Percentiles rank a stretch among this genome's conserved stretches.
phyloP scores from a whole-genome alignment of 1,284 basidiomycete genomes.

The Trichosporon sp. region DNA sequence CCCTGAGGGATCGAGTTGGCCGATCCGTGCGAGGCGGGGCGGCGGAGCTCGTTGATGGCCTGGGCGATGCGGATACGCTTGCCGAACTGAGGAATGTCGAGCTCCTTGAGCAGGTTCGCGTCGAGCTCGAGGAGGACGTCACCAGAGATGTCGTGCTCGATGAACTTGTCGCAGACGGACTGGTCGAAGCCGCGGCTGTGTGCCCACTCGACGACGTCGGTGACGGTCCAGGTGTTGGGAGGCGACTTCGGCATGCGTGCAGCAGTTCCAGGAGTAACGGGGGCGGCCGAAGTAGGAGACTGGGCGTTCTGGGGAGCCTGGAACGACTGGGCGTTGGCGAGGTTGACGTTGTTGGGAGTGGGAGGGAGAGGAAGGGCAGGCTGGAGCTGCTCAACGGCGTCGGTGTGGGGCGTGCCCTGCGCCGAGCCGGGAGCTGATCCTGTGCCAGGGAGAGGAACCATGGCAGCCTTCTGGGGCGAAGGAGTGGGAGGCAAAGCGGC shows the following conservation, averaged over 20 bases:
- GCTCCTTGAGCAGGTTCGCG: slow-evolving; percentile 89
- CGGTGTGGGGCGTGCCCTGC: slow-evolving; percentile 5
- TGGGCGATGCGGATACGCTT: slow-evolving; percentile 92
- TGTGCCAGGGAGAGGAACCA: not conserved
- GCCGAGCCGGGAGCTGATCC: slow-evolving; percentile 6
- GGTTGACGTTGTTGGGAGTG: not conserved
- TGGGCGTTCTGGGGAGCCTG: slow-evolving; percentile 21
- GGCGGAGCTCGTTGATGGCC: slow-evolving; percentile 85
- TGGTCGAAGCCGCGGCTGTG: slow-evolving; percentile 82
- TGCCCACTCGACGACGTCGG: slow-evolving; percentile 89
- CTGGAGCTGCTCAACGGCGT: slow-evolving; percentile 17
- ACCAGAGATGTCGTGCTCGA: slow-evolving; percentile 92
- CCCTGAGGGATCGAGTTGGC: slow-evolving; percentile 22
- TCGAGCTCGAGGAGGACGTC: slow-evolving; percentile 95
- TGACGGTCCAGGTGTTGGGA: slow-evolving; percentile 75
- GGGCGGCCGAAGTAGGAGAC: slow-evolving; percentile 13
- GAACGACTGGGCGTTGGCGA: not conserved
- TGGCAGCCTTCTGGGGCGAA: slow-evolving; percentile 12
- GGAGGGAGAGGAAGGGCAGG: slow-evolving; percentile 7
- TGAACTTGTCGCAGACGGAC: slow-evolving; percentile 77
- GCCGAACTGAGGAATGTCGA: slow-evolving; percentile 91
- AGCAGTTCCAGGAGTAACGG: slow-evolving; percentile 21
- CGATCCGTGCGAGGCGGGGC: slow-evolving; percentile 64
- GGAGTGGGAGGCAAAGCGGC: slow-evolving; percentile 1
- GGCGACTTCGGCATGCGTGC: slow-evolving; percentile 52